These are phyloP conservation scores for Apiotrichum montevideense DNA, from an alignment of 1,284 basidiomycete species.

Conservation along the genomic window DNA sequence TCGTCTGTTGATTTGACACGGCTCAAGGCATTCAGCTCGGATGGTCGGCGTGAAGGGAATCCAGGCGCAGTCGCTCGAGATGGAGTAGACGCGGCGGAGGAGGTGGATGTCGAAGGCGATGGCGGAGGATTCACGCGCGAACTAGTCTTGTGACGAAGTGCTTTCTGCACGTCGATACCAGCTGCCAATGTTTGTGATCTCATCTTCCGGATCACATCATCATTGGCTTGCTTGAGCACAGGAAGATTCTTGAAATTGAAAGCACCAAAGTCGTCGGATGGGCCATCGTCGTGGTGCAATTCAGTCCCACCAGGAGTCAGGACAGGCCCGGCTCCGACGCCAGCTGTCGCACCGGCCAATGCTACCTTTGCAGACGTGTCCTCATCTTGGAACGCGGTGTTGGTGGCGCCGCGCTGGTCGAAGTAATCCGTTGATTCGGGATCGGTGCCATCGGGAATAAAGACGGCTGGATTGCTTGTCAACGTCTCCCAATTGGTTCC, in stretches of 20 bases:
- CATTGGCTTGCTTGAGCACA: constrained; percentile 95
- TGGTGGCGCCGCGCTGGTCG: constrained; percentile 69
- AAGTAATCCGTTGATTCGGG: constrained; percentile 99
- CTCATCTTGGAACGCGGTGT: constrained; percentile 37
- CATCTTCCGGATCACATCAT: constrained; percentile 94
- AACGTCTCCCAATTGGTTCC: constrained; percentile 91
- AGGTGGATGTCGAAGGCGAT: constrained; percentile 86
- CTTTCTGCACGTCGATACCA: background rate
- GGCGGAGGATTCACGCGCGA: constrained; percentile 23
- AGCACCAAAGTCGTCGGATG: constrained; percentile 82
- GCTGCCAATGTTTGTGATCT: constrained; percentile 45
- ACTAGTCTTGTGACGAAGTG: background rate
- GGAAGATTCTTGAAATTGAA: constrained; percentile 99
- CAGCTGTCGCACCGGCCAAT: background rate
- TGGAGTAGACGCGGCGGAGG: constrained; percentile 84
- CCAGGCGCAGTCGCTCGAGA: constrained; percentile 52
- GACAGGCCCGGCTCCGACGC: background rate
- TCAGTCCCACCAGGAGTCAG: background rate
- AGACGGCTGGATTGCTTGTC: constrained; percentile 79
- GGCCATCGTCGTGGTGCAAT: constrained; percentile 18
- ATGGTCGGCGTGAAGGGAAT: constrained; percentile 68
- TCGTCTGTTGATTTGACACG: constrained; percentile 73
- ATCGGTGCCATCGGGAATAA: constrained; percentile 91
- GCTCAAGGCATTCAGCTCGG: constrained; percentile 75
- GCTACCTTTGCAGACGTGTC: constrained; percentile 57